Percentiles rank a stretch among this genome's conserved stretches.
phyloP scores from a whole-genome alignment of 148 eudicot species.

The Limonium bicolor region DNA sequence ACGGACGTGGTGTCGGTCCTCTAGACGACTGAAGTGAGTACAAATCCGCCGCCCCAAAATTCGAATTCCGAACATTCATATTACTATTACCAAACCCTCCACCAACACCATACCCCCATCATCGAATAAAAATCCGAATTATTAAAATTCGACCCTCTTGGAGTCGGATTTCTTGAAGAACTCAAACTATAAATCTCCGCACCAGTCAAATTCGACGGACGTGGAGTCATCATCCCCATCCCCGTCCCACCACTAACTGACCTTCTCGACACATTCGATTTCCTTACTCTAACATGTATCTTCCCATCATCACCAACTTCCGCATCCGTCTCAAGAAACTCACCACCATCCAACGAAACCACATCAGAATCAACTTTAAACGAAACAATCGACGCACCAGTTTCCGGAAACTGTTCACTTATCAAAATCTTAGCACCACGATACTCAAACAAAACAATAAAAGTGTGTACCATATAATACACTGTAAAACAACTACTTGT shows the following conservation, averaged over 20 bases:
- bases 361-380: constrained; percentile 80
- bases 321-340: constrained; percentile 64
- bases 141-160: constrained; percentile 83
- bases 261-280: constrained; percentile 66
- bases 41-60: constrained; percentile 59
- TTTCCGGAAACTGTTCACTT: constrained; percentile 78
- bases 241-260: constrained; percentile 29
- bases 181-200: constrained; percentile 85
- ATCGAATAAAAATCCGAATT: constrained; percentile 73
- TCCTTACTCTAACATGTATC: constrained; percentile 64
- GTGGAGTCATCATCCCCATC: constrained; percentile 25
- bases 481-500: constrained; percentile 61
- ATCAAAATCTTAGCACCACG: constrained; percentile 64
- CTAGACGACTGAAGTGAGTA: constrained; percentile 66
- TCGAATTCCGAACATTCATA: constrained; percentile 51
- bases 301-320: constrained; percentile 71
- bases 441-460: constrained; percentile 54
- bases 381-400: constrained; percentile 70
- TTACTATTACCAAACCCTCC: no score
- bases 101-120: no score
- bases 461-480: constrained; percentile 71
- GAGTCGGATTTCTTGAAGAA: constrained; percentile 80
- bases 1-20: constrained; percentile 72
- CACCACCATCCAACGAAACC: constrained; percentile 66
- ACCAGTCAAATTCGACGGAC: constrained; percentile 83